Evolutionary conservation across 768 basidiomycete species (phyloP).

Genomic region (Sarcodon aspratus): DNA sequence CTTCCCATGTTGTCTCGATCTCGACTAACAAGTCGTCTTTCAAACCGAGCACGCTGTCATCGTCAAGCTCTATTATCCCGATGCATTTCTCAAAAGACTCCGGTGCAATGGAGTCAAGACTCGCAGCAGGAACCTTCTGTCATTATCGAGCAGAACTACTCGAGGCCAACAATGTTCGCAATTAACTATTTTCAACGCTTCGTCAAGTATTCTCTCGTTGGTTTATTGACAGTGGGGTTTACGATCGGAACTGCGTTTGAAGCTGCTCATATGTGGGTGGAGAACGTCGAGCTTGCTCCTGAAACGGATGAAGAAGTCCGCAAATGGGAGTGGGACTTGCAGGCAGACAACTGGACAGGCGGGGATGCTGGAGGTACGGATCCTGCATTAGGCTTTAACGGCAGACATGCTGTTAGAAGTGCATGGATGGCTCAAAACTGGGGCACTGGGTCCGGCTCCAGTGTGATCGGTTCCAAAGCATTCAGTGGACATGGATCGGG

Average conservation of each 20-base stretch:
- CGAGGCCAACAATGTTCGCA: conserved; percentile 24
- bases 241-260: conserved; percentile 40
- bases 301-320: conserved; percentile 40
- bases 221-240: conserved; percentile 29
- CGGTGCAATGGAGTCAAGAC: neutral
- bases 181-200: conserved; percentile 34
- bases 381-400: conserved; percentile 49
- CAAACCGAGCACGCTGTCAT: too few relatives aligned
- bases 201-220: conserved; percentile 36
- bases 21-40: too few relatives aligned
- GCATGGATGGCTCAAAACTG: conserved; percentile 68
- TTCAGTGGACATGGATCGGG: conserved; percentile 20
- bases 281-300: conserved; percentile 36
- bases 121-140: conserved; percentile 1
- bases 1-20: too few relatives aligned
- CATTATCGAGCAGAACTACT: conserved; percentile 22
- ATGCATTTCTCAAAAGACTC: neutral
- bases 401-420: conserved; percentile 48
- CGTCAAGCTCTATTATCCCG: too few relatives aligned
- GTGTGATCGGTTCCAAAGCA: conserved; percentile 27
- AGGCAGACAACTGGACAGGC: conserved; percentile 51
- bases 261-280: conserved; percentile 52
- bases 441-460: conserved; percentile 34
- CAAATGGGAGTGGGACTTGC: conserved; percentile 60
- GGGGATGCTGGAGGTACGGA: conserved; percentile 52